Percentiles rank a stretch among this genome's conserved stretches.
Conservation (phyloP, 2,329 filamentous ascomycete genomes). For the Rhynchosporium agropyri region DNA sequence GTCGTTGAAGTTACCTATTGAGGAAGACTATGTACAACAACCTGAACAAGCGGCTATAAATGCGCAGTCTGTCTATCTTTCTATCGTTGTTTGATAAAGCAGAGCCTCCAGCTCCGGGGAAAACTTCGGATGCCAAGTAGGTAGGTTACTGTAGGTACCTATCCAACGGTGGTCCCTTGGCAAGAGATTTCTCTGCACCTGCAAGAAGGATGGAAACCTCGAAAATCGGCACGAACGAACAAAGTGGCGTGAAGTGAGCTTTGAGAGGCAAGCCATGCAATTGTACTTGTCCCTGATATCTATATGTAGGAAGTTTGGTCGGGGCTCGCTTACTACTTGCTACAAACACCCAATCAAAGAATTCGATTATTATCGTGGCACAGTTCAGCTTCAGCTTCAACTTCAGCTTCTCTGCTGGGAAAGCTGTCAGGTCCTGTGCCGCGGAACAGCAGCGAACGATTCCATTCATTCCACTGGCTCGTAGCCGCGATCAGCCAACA, state of each 20-base stretch:
- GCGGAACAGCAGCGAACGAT: too few species aligned
- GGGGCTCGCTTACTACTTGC: too few species aligned
- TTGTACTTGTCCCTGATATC: too few species aligned
- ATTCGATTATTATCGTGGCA: background rate
- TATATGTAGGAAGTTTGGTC: background rate
- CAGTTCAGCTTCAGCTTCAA: background rate
- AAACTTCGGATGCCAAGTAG: slow-evolving; percentile 5
- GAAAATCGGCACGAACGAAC: too few species aligned
- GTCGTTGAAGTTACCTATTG: too few species aligned
- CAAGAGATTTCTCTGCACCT: background rate
- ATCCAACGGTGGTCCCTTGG: background rate
- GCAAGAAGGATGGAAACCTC: too few species aligned
- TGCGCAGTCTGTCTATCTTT: too few species aligned
- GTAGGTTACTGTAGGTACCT: background rate
- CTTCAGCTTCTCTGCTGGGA: background rate
- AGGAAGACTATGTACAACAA: too few species aligned
- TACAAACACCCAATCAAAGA: background rate
- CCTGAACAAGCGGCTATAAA: too few species aligned
- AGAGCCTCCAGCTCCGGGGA: background rate
- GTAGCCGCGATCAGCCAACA: slow-evolving; percentile 11
- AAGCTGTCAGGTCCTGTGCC: background rate
- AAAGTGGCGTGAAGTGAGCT: too few species aligned
- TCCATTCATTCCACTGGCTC: slow-evolving; percentile 1
- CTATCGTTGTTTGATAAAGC: background rate
- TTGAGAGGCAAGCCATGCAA: too few species aligned